phyloP scores from a whole-genome alignment of 2,329 filamentous ascomycete genomes.

The Ilyonectria sp. region DNA sequence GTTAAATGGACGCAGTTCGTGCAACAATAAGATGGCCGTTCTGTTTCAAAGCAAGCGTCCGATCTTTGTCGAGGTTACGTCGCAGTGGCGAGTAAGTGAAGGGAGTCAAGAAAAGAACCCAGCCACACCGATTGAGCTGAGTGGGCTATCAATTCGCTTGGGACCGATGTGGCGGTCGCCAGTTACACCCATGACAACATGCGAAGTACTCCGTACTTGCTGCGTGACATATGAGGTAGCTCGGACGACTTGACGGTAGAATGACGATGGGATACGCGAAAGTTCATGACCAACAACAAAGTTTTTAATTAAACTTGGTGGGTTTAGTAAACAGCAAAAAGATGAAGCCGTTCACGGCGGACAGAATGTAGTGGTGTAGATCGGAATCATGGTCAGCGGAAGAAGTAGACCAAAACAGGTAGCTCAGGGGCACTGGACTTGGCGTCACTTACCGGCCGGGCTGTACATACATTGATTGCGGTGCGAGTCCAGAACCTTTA shows the following conservation, averaged over 20 bases:
- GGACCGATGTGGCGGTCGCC: slow-evolving; percentile 12
- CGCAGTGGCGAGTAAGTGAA: slow-evolving; percentile 13
- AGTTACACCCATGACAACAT: slow-evolving; percentile 6
- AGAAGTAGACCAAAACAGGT: neutral
- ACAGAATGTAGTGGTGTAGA: neutral
- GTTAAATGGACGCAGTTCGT: slow-evolving; percentile 10
- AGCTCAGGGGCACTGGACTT: slow-evolving; percentile 2
- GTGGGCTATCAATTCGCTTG: neutral
- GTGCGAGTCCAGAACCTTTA: neutral
- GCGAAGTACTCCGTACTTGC: neutral
- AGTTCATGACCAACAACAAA: neutral
- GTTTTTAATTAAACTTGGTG: neutral
- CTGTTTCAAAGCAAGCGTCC: slow-evolving; percentile 17
- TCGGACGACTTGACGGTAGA: neutral
- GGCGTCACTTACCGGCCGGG: neutral
- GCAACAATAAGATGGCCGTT: slow-evolving; percentile 8
- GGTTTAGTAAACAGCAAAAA: neutral
- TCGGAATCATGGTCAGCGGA: neutral
- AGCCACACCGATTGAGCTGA: slow-evolving; percentile 28
- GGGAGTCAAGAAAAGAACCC: slow-evolving; percentile 13
- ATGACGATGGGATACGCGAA: neutral
- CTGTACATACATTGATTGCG: neutral
- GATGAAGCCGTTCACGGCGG: neutral
- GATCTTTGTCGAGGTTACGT: neutral
- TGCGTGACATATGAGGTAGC: slow-evolving; percentile 12